Conservation (phyloP, 192 early-diverging fungal species). For the Geranomyces variabilis region DNA sequence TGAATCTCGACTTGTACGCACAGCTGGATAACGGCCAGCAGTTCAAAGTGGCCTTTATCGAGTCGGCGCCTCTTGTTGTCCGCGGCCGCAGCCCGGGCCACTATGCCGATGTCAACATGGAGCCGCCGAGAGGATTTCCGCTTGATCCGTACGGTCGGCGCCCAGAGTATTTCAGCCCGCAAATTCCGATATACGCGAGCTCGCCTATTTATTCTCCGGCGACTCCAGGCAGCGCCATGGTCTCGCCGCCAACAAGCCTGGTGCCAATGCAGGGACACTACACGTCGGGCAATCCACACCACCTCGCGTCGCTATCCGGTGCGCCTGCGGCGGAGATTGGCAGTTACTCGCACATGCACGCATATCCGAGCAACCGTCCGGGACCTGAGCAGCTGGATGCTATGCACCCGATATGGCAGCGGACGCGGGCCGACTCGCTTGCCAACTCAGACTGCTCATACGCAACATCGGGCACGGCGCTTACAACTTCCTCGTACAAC, state of each 20-base stretch:
- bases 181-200: slow-evolving; percentile 14
- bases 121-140: slow-evolving; percentile 26
- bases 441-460: slow-evolving; percentile 25
- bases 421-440: slow-evolving; percentile 27
- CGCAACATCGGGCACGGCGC: slow-evolving; percentile 14
- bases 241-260: slow-evolving; percentile 5
- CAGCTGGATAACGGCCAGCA: slow-evolving; percentile 31
- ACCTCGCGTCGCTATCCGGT: slow-evolving; percentile 7
- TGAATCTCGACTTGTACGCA: slow-evolving; percentile 75
- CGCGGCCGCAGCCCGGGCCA: slow-evolving; percentile 94
- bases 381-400: background rate
- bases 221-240: slow-evolving; percentile 22
- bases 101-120: slow-evolving; percentile 55
- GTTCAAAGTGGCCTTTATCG: slow-evolving; percentile 66
- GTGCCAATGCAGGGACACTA: slow-evolving; percentile 8
- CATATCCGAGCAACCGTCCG: background rate
- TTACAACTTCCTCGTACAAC: slow-evolving; percentile 32
- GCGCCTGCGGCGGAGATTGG: background rate
- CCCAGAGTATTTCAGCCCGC: slow-evolving; percentile 19
- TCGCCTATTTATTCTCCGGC: slow-evolving; percentile 29
- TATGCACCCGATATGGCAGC: slow-evolving; percentile 9
- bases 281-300: background rate
- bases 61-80: slow-evolving; percentile 86
- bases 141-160: slow-evolving; percentile 21
- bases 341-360: background rate